A percentile compares a stretch with the other conserved stretches of the same genome.
Evolutionary conservation across 805 yeast genomes (phyloP).

Genomic region (Brettanomyces naardenensis): DNA sequence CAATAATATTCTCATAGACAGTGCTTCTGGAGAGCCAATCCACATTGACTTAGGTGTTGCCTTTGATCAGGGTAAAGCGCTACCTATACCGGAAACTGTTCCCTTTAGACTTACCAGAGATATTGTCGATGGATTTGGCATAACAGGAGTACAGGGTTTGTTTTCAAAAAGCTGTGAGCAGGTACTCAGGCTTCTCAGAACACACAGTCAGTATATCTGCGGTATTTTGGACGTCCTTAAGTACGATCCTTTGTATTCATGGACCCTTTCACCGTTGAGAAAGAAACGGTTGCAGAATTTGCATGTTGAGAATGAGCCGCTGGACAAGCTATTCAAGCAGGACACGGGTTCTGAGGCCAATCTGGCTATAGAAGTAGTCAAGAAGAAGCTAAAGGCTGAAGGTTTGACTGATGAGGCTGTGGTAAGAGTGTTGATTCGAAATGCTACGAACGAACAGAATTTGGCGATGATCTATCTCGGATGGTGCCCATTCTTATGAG

Average conservation of each 20-base stretch:
- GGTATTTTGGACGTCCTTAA: slow-evolving; percentile 78
- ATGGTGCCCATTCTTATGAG: slow-evolving; percentile 64
- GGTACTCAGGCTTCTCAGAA: slow-evolving; percentile 58
- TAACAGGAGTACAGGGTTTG: slow-evolving; percentile 74
- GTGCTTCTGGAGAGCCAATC: slow-evolving; percentile 79
- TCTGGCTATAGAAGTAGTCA: slow-evolving; percentile 67
- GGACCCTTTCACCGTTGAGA: slow-evolving; percentile 79
- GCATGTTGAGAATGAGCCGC: slow-evolving; percentile 8
- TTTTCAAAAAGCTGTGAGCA: slow-evolving; percentile 69
- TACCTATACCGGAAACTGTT: slow-evolving; percentile 86
- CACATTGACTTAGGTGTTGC: slow-evolving; percentile 97
- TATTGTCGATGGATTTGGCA: slow-evolving; percentile 87
- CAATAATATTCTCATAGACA: slow-evolving; percentile 81
- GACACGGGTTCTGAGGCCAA: slow-evolving; percentile 61
- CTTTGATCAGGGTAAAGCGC: slow-evolving; percentile 82
- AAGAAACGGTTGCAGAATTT: slow-evolving; percentile 44
- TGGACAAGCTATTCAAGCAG: slow-evolving; percentile 11
- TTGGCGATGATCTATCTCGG: slow-evolving; percentile 74
- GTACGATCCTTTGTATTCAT: slow-evolving; percentile 89
- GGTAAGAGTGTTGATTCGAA: slow-evolving; percentile 70
- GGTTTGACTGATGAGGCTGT: slow-evolving; percentile 78
- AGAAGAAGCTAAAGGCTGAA: slow-evolving; percentile 55
- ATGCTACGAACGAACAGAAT: slow-evolving; percentile 62
- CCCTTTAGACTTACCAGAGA: slow-evolving; percentile 91
- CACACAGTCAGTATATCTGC: slow-evolving; percentile 59